Evolutionary conservation across 2,329 filamentous ascomycete species (phyloP), one percentile per base, ranked within the genome.

Genomic region (Talaromyces sp.): DNA sequence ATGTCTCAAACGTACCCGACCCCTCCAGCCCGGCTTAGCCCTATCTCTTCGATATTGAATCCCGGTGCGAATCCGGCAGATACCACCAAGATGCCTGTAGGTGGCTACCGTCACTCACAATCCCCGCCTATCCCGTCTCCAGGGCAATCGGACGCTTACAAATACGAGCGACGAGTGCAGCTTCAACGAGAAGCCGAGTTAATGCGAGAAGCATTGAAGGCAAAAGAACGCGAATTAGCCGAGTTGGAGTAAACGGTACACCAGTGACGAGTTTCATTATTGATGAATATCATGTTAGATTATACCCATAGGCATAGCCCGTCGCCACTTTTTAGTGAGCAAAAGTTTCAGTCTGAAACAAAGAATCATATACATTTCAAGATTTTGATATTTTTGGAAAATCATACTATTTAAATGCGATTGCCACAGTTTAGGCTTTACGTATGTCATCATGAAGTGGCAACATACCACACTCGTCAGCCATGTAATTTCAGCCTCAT

Each of bases 1-100:
- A 78, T 74, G 70, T 73, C 72, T n/a, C 73, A 73, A 5, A 69
- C 68, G 31, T 75, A 77, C 56, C 73, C 72, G 13, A 69, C 74
- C 31, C 73, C 75, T n/a, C 86, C 49, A 84, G 90, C 73, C 27
- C 86, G 90, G 15, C 78, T 92, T 3, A 91, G 88, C 19, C 91
- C 89, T 3, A 93, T 93, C 67, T 90, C 89, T 69, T 90, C 90
- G 5, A 89, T 93, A 52, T 79, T 93, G 13, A 93, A 92, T 68
- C 87, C 87, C 39, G 65, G 57, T 5, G 22, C 41, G 15, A 56
- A 50, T 19, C 6, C 58, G 11, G 67, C 76, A 13, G 71, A 73
- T 59, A 62, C 68, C 41, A 73, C 77, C 35, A 66, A 66, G 49
- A 59, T 52, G 3, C 17, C 50, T 19, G 5, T 39, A 35, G 35